phyloP scores from a whole-genome alignment of 2,329 filamentous ascomycete species.

The Botrytis deweyae region DNA sequence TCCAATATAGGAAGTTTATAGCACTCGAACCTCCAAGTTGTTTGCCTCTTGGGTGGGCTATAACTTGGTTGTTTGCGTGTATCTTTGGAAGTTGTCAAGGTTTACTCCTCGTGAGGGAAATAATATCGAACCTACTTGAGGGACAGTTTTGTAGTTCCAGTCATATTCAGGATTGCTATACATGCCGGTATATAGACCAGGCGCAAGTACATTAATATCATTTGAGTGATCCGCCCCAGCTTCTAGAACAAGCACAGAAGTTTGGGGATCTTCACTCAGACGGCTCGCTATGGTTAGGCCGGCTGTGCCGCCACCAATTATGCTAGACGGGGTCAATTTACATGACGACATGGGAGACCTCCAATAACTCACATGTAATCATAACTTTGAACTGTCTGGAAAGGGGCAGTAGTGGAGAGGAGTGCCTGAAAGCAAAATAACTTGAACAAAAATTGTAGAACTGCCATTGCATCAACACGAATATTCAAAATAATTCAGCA shows the following conservation, averaged over 20 bases:
- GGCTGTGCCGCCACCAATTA: background rate
- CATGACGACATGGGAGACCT: background rate
- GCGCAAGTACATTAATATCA: conserved; percentile 10
- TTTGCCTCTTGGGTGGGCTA: conserved; percentile 37
- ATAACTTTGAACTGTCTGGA: background rate
- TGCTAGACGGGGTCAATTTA: background rate
- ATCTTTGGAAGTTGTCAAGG: conserved; percentile 3
- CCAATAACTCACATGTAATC: conserved; percentile 2
- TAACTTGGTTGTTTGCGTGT: conserved; percentile 15
- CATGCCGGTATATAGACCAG: background rate
- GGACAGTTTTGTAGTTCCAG: conserved; percentile 24
- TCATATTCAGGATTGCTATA: conserved; percentile 30
- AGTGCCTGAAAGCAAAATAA: background rate
- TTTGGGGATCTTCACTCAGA: conserved; percentile 20
- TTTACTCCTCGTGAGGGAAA: background rate
- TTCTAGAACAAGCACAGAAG: conserved; percentile 26
- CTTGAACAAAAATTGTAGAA: background rate
- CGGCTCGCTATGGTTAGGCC: conserved; percentile 25
- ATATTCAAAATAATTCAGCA: background rate
- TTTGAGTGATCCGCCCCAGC: conserved; percentile 22
- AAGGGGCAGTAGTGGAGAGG: background rate
- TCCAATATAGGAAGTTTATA: conserved; percentile 40
- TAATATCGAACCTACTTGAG: conserved; percentile 2
- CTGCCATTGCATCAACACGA: background rate
- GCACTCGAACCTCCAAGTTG: conserved; percentile 40